Evolutionary conservation across 2,329 filamentous ascomycete species (phyloP).

Genomic region (Septoria petroselini): DNA sequence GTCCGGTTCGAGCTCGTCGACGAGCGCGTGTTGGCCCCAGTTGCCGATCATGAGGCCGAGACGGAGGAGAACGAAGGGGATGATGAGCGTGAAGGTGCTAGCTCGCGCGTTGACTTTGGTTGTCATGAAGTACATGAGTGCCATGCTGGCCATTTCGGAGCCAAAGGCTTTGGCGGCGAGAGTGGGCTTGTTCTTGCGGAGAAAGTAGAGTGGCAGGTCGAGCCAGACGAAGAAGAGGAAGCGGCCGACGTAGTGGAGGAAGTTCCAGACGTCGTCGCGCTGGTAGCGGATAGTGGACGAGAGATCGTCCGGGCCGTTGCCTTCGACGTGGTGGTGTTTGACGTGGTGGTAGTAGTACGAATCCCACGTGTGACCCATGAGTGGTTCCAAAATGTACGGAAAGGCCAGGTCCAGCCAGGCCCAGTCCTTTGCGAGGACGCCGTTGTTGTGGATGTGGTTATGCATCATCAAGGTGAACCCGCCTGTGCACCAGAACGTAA

Average conservation of each 20-base stretch:
- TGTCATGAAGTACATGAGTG: slow-evolving; percentile 52
- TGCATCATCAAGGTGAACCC: slow-evolving; percentile 79
- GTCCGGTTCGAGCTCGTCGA: slow-evolving; percentile 70
- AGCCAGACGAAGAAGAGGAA: slow-evolving; percentile 73
- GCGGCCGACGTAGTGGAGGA: slow-evolving; percentile 68
- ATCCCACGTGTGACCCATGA: slow-evolving; percentile 84
- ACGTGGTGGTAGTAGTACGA: slow-evolving; percentile 83
- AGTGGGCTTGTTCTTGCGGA: slow-evolving; percentile 56
- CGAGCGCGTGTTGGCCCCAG: slow-evolving; percentile 80
- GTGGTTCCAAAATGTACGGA: slow-evolving; percentile 69
- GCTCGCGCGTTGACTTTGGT: slow-evolving; percentile 52
- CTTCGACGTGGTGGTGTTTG: slow-evolving; percentile 81
- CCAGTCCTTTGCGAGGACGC: slow-evolving; percentile 59
- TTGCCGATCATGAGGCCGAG: slow-evolving; percentile 77
- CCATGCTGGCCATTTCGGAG: slow-evolving; percentile 61
- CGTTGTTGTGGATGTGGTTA: slow-evolving; percentile 76
- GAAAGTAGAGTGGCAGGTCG: slow-evolving; percentile 72
- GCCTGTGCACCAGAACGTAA: slow-evolving; percentile 67
- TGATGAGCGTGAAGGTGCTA: slow-evolving; percentile 61
- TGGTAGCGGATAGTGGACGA: slow-evolving; percentile 75
- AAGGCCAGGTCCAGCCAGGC: slow-evolving; percentile 61
- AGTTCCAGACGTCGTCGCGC: slow-evolving; percentile 63
- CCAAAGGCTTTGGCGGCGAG: slow-evolving; percentile 56
- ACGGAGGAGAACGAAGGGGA: slow-evolving; percentile 65
- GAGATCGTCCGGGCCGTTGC: slow-evolving; percentile 72